Conservation (phyloP, 2,329 filamentous ascomycete species). For the Microcyclospora tardicrescens region DNA sequence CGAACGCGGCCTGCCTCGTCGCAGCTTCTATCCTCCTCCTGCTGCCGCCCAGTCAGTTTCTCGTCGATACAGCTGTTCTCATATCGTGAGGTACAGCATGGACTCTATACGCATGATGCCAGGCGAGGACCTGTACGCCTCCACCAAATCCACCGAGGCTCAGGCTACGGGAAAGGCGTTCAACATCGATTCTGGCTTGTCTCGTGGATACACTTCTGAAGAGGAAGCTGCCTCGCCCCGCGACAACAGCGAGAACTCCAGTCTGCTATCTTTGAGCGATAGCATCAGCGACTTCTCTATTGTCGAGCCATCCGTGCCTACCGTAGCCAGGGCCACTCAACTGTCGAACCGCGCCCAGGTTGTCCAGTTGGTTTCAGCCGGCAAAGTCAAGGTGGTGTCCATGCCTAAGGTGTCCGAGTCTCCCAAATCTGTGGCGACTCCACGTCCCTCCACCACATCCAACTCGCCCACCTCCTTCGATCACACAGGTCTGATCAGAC, state of each 20-base stretch:
- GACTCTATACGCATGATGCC: background rate
- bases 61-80: conserved; percentile 1
- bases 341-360: conserved; percentile 16
- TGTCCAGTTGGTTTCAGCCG: conserved; percentile 16
- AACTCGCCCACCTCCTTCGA: background rate
- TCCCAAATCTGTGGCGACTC: too few relatives aligned
- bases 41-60: background rate
- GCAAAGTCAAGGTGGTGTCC: conserved; percentile 17
- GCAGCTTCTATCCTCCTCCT: background rate
- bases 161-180: conserved; percentile 2
- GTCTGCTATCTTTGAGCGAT: conserved; percentile 9
- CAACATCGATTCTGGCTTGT: conserved; percentile 4
- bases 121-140: conserved; percentile 1
- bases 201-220: conserved; percentile 16
- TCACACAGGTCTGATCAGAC: background rate
- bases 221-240: conserved; percentile 20
- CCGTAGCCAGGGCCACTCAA: conserved; percentile 10
- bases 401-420: conserved; percentile 12
- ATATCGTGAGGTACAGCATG: background rate
- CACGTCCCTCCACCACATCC: background rate
- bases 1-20: too few relatives aligned
- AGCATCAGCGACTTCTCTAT: conserved; percentile 6
- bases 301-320: conserved; percentile 14
- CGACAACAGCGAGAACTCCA: conserved; percentile 11
- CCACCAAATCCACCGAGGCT: background rate